A percentile compares a stretch with the other conserved stretches of the same genome.
Conservation (phyloP, 768 basidiomycete species). For the Termitomyces sp. region DNA sequence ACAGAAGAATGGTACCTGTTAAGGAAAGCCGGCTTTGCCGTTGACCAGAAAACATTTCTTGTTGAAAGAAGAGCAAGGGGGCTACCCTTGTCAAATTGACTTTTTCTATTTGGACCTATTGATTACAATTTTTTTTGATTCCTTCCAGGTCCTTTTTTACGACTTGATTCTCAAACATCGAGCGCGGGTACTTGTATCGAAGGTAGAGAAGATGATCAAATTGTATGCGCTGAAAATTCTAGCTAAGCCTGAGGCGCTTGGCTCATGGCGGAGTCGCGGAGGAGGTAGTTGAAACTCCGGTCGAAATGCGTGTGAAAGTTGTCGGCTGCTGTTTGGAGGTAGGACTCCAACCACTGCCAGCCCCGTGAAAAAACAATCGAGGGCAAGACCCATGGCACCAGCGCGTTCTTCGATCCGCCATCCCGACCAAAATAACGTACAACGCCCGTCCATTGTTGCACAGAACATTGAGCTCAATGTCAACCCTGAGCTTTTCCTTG, state of each 20-base stretch:
- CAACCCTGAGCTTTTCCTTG: slow-evolving; percentile 62
- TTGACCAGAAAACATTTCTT: not conserved
- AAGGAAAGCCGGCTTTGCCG: not conserved
- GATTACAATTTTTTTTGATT: not conserved
- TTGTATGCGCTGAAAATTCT: too few species aligned
- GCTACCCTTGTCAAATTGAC: too few species aligned
- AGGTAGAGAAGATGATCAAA: too few species aligned
- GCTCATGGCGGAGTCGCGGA: not conserved
- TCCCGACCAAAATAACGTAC: slow-evolving; percentile 34
- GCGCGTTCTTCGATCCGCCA: slow-evolving; percentile 57
- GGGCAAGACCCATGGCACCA: slow-evolving; percentile 80
- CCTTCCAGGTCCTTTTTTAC: not conserved
- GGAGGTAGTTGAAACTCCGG: slow-evolving; percentile 16
- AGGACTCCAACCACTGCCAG: slow-evolving; percentile 49
- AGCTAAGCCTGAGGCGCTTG: not conserved
- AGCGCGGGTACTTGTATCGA: not conserved
- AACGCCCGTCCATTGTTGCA: slow-evolving; percentile 24
- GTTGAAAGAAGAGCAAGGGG: too few species aligned
- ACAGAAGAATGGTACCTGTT: not conserved
- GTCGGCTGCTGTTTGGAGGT: slow-evolving; percentile 15
- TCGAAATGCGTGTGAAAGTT: slow-evolving; percentile 20
- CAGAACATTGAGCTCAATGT: slow-evolving; percentile 31
- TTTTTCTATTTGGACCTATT: not conserved
- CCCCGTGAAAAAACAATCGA: slow-evolving; percentile 30
- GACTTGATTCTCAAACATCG: not conserved